Base-by-base conservation (phyloP, 2,329 filamentous ascomycete species). In the Talaromyces sp. region DNA sequence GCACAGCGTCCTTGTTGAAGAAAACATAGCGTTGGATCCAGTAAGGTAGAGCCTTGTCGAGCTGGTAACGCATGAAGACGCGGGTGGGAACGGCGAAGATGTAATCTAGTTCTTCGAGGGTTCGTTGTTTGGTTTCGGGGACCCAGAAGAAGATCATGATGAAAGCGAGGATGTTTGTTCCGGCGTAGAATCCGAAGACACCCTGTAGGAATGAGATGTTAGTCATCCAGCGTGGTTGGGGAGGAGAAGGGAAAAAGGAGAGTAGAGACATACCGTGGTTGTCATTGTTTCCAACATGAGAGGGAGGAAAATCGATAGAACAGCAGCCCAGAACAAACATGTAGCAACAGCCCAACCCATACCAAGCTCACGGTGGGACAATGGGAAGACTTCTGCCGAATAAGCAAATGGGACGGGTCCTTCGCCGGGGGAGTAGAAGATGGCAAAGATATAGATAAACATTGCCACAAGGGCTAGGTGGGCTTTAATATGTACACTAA, bases 391-490 rank as follows among this genome's bases (percentile, higher is more conserved):
- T 68, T 86, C 84, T 0, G 84, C 83, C 47, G 82, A 83, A 72
- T 86, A 86, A 17, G 83, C 79, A 67, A 77, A 81, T 5, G 82
- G 80, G 1, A 83, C 81, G 1, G 80, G 80, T 0, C 87, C 89
- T 76, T 91, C 89, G 2, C 84, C 87, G 0, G 86, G 85, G 0
- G 85, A 87, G 77, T 89, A 89, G 72, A 88, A 88, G 5, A 85
- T 85, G 1, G 83, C 85, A 68, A 90, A 91, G 15, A 90, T 73
- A 75, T 86, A 90, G 67, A 89, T 79, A 67, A 89, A 89, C 5
- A 88, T 74, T 0, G 86, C 85, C 53, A 89, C 83, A 0, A 86
- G 74, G 0, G 77, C 85, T 11, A 86, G 78, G 64, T 84, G 82
- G 29, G 47, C 47, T 29, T 51, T 51, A 22, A 51, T 22, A 27